Evolutionary conservation across 306 rosid genomes (phyloP).

Genomic region (Casuarina cunninghamiana): DNA sequence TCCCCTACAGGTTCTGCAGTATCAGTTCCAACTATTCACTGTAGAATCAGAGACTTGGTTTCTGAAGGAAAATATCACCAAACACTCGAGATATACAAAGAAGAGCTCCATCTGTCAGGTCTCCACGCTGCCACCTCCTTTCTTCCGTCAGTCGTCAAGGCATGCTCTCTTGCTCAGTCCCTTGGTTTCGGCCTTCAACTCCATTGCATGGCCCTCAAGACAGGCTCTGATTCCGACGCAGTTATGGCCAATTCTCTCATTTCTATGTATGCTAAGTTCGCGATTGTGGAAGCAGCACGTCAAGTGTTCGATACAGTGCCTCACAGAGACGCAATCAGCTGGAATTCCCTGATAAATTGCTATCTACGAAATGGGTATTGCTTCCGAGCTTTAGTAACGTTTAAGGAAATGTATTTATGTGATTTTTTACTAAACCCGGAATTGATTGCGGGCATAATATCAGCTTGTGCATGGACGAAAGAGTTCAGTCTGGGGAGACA

Average conservation of each 20-base stretch:
- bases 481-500: slow-evolving; percentile 48
- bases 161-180: slow-evolving; percentile 47
- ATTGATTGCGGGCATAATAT: slow-evolving; percentile 49
- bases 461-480: slow-evolving; percentile 43
- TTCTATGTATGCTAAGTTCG: slow-evolving; percentile 53
- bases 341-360: slow-evolving; percentile 67
- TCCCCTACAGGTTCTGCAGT: slow-evolving; percentile 16
- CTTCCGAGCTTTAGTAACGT: slow-evolving; percentile 35
- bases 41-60: slow-evolving; percentile 45
- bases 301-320: slow-evolving; percentile 62
- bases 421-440: slow-evolving; percentile 56
- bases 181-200: slow-evolving; percentile 48
- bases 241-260: slow-evolving; percentile 61
- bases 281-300: slow-evolving; percentile 31
- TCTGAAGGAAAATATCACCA: slow-evolving; percentile 42
- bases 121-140: slow-evolving; percentile 29
- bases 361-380: slow-evolving; percentile 55
- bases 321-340: slow-evolving; percentile 49
- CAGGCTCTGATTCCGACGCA: slow-evolving; percentile 37
- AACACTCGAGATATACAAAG: slow-evolving; percentile 42
- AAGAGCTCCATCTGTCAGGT: slow-evolving; percentile 33
- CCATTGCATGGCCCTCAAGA: slow-evolving; percentile 49
- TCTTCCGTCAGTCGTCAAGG: slow-evolving; percentile 64
- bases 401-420: slow-evolving; percentile 34
- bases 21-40: slow-evolving; percentile 3